A percentile compares a stretch with the other conserved stretches of the same genome.
Evolutionary conservation across 352 stramenopile genomes (phyloP).

Genomic region (Globisporangium acanthophoron): DNA sequence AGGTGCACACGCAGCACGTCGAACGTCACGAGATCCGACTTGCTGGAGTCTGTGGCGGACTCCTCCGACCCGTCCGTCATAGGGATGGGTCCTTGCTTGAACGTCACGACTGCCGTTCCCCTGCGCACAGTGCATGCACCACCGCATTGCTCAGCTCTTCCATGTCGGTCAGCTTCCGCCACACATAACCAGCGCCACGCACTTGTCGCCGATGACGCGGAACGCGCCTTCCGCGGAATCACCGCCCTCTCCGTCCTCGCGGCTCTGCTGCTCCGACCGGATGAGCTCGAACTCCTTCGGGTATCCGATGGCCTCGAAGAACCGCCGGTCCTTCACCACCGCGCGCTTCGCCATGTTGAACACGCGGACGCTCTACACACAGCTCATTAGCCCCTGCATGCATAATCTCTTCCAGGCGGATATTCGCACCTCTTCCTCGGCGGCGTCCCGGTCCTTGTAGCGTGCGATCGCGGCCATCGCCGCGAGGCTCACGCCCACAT

Average conservation of each 20-base stretch:
- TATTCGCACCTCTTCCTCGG: constrained; percentile 39
- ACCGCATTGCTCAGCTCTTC: too few species aligned
- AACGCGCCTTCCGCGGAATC: constrained; percentile 32
- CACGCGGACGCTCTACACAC: too few species aligned
- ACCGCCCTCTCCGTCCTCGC: constrained; percentile 12
- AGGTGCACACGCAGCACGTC: constrained; percentile 40
- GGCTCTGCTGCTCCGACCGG: not conserved
- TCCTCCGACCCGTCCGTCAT: constrained; percentile 4
- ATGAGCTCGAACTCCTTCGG: constrained; percentile 62
- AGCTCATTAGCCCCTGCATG: too few species aligned
- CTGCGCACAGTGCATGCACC: constrained; percentile 8
- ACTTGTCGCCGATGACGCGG: constrained; percentile 52
- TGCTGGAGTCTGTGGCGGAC: constrained; percentile 7
- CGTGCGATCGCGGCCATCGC: constrained; percentile 52
- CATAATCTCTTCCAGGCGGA: not conserved
- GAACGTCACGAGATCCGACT: constrained; percentile 44
- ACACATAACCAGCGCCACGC: constrained; percentile 5
- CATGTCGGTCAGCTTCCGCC: too few species aligned
- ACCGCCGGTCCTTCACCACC: constrained; percentile 63
- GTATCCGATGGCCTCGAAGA: constrained; percentile 71
- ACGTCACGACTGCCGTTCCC: constrained; percentile 38
- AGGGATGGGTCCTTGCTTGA: constrained; percentile 33
- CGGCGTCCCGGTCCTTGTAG: constrained; percentile 47
- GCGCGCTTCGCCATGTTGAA: constrained; percentile 68
- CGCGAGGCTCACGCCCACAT: constrained; percentile 48